Evolutionary conservation across 306 rosid genomes (phyloP).

Genomic region (Sindora glabra): DNA sequence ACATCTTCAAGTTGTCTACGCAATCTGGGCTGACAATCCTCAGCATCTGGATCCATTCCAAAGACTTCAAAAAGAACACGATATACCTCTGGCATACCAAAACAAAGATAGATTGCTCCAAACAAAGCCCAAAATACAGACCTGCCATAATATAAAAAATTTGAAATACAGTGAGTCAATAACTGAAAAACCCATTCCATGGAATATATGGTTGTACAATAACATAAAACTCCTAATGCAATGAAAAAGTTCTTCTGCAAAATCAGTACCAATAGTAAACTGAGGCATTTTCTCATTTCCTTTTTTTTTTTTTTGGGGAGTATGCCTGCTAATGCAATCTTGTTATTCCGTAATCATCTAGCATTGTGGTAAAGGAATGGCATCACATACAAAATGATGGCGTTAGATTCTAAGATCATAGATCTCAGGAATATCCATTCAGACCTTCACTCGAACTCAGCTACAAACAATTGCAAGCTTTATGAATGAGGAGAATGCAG

Average conservation of each 20-base stretch:
- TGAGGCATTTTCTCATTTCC: not conserved
- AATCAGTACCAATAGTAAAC: not conserved
- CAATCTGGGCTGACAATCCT: conserved; percentile 72
- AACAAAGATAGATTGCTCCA: conserved; percentile 94
- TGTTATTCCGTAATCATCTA: not conserved
- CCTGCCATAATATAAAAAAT: conserved; percentile 38
- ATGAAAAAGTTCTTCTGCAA: conserved; percentile 1
- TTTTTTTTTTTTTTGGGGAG: too few relatives aligned
- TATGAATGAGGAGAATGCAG: not conserved
- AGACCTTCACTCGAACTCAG: not conserved
- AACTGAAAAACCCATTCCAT: not conserved
- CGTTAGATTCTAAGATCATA: not conserved
- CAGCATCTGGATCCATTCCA: conserved; percentile 92
- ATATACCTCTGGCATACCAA: conserved; percentile 90
- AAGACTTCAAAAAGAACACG: conserved; percentile 96
- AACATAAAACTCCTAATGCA: not conserved
- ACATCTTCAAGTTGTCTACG: conserved; percentile 94
- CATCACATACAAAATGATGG: not conserved
- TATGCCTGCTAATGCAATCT: not conserved
- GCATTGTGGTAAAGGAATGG: too few relatives aligned
- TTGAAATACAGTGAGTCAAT: not conserved
- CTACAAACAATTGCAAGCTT: not conserved
- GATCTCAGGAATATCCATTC: not conserved
- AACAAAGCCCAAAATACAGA: conserved; percentile 94
- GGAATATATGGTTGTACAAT: too few relatives aligned